Evolutionary conservation across 139 green algal genomes (phyloP).

Genomic region (Monoraphidium neglectum): DNA sequence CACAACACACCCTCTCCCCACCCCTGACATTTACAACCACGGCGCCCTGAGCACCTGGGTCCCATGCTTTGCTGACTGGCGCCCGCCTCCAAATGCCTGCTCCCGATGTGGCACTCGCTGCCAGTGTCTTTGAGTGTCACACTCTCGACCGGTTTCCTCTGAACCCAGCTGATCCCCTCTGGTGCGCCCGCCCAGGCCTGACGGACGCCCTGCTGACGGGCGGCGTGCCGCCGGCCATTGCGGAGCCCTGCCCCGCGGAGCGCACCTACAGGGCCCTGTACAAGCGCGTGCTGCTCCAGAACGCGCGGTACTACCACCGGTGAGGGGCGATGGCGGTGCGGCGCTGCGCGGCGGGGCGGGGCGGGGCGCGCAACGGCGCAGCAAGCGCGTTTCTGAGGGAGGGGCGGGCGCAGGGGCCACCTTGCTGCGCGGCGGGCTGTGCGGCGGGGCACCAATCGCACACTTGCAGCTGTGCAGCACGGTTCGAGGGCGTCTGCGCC

Average conservation of each 20-base stretch:
- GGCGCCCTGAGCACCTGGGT: no score
- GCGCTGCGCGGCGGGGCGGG: no score
- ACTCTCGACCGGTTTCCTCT: no score
- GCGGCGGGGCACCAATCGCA: no score
- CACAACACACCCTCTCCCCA: no score
- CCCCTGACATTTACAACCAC: slow-evolving; percentile 1
- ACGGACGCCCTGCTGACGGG: slow-evolving; percentile 76
- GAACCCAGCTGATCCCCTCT: neutral
- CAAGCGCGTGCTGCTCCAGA: slow-evolving; percentile 70
- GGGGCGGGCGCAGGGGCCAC: no score
- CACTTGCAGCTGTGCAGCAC: no score
- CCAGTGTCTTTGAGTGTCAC: no score
- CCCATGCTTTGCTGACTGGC: neutral
- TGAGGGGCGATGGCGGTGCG: slow-evolving; percentile 36
- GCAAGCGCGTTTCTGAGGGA: no score
- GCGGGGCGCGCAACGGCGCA: neutral
- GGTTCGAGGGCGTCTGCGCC: no score
- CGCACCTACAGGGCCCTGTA: slow-evolving; percentile 67
- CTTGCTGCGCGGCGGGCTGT: no score
- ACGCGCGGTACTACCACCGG: slow-evolving; percentile 83
- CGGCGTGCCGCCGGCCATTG: slow-evolving; percentile 75
- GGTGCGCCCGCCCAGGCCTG: slow-evolving; percentile 40
- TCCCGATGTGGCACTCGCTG: no score
- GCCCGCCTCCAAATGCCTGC: neutral
- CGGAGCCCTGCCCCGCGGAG: slow-evolving; percentile 61